Evolutionary conservation across 2,329 filamentous ascomycete genomes (phyloP).

Genomic region (Didymella lethalis): DNA sequence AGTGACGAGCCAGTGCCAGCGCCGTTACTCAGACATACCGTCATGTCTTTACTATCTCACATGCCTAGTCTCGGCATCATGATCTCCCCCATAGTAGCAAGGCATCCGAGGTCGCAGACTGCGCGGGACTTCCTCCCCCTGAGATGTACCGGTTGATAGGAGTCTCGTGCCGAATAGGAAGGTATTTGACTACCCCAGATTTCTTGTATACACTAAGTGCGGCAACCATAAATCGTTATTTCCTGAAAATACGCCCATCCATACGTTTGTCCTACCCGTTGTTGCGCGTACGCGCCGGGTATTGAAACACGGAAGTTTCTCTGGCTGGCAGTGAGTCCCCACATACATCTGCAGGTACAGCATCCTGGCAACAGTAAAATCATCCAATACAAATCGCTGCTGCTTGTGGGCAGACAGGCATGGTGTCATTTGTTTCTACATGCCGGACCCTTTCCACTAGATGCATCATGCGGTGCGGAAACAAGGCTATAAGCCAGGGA

Average conservation of each 20-base stretch:
- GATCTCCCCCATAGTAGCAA: not conserved
- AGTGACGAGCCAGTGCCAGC: constrained; percentile 15
- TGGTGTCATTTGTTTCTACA: constrained; percentile 10
- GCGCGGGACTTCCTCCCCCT: not conserved
- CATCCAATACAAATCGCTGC: constrained; percentile 10
- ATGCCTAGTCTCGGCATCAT: constrained; percentile 8
- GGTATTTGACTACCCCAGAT: constrained; percentile 14
- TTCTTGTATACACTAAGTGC: constrained; percentile 1
- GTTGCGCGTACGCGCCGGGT: constrained; percentile 14
- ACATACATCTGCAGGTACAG: constrained; percentile 19
- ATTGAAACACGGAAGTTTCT: constrained; percentile 2
- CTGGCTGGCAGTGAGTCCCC: constrained; percentile 4
- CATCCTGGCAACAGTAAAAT: not conserved
- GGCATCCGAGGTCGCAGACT: constrained; percentile 1
- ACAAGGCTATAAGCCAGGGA: constrained; percentile 7
- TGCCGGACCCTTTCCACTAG: not conserved
- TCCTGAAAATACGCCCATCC: constrained; percentile 7
- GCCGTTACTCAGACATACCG: constrained; percentile 16
- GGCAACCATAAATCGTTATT: constrained; percentile 8
- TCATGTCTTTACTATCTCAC: constrained; percentile 6
- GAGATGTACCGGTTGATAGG: constrained; percentile 5
- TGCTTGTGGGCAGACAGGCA: constrained; percentile 9
- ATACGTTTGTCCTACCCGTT: constrained; percentile 10
- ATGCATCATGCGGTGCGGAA: constrained; percentile 19
- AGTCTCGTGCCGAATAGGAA: constrained; percentile 17